A percentile compares a stretch with the other conserved stretches of the same genome.
Evolutionary conservation across 2,329 filamentous ascomycete species (phyloP).

Genomic region (Lachnellula suecica): DNA sequence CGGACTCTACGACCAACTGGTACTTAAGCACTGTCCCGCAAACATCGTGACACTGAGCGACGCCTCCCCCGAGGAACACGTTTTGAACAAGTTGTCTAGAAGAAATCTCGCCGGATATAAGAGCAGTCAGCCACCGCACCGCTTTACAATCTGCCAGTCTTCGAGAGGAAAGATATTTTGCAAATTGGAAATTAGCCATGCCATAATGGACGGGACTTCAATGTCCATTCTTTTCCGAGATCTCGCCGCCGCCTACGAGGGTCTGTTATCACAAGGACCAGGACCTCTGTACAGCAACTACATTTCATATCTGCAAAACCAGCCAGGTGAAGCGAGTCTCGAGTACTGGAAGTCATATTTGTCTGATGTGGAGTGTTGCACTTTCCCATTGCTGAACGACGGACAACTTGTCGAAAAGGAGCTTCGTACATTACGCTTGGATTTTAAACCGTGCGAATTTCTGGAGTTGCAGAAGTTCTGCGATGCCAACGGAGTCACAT

Average conservation of each 20-base stretch:
- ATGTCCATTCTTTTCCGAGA: conserved; percentile 46
- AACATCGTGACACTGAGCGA: neutral
- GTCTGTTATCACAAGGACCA: conserved; percentile 1
- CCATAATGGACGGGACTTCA: conserved; percentile 31
- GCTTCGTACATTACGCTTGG: conserved; percentile 10
- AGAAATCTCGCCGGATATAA: neutral
- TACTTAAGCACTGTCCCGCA: conserved; percentile 7
- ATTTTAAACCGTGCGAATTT: neutral
- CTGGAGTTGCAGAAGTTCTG: conserved; percentile 36
- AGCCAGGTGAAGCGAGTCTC: conserved; percentile 15
- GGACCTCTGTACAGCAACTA: conserved; percentile 38
- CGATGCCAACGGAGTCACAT: conserved; percentile 34
- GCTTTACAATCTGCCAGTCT: conserved; percentile 44
- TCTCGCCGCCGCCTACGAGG: conserved; percentile 38
- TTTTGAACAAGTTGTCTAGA: neutral
- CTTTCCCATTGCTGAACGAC: conserved; percentile 36
- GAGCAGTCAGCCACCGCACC: conserved; percentile 39
- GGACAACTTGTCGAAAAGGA: conserved; percentile 12
- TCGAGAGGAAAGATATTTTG: conserved; percentile 7
- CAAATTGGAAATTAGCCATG: conserved; percentile 12
- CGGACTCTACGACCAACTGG: conserved; percentile 13
- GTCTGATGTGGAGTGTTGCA: conserved; percentile 20
- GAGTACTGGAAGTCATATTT: conserved; percentile 27
- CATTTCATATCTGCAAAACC: conserved; percentile 32
- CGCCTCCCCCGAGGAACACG: neutral